These are phyloP conservation scores for Fonticula alba DNA, from an alignment of 78 protist genomes.

Conservation along the genomic window DNA sequence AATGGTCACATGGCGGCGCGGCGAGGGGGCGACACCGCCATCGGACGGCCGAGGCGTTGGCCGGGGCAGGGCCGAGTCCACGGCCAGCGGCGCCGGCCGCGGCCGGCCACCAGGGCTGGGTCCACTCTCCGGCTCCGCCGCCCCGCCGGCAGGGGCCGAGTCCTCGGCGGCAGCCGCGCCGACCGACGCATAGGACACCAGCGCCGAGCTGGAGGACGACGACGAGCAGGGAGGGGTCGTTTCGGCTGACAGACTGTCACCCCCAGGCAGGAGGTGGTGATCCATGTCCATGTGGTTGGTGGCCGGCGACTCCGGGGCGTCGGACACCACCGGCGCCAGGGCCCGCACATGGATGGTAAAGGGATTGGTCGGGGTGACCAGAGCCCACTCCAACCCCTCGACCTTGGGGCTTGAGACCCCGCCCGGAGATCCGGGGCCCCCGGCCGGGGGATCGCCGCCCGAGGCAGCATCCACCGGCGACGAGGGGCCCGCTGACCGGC, in stretches of 20 bases:
- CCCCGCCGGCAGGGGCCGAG: no score
- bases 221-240: no score
- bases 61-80: background rate
- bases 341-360: background rate
- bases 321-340: background rate
- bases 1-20: background rate
- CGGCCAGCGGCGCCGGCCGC: background rate
- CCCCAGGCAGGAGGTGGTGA: no score
- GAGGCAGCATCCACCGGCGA: background rate
- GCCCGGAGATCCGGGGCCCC: background rate
- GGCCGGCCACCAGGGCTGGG: background rate
- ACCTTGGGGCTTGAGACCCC: background rate
- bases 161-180: no score
- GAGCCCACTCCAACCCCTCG: no score
- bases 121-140: no score
- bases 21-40: background rate
- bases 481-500: no score
- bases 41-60: background rate
- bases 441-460: background rate
- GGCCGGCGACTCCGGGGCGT: no score
- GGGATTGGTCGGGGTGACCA: slow-evolving; percentile 3
- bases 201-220: no score
- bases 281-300: no score
- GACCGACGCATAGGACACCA: no score
- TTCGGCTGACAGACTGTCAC: no score